These are phyloP conservation scores for Aspergillus jensenii DNA, from an alignment of 2,329 filamentous ascomycete species.

Conservation along the genomic window DNA sequence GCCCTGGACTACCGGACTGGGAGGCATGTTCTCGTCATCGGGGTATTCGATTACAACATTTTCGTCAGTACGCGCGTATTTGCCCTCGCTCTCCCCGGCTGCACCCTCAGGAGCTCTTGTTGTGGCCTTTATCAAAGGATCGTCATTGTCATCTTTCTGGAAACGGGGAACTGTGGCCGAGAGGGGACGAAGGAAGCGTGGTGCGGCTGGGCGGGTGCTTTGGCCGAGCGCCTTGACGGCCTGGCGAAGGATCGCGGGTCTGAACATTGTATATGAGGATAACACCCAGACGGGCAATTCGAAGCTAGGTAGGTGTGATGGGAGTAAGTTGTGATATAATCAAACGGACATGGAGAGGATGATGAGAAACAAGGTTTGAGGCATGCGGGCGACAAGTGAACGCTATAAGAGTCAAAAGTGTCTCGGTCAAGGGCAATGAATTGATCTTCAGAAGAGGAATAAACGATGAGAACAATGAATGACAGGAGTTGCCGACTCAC, in stretches of 20 bases:
- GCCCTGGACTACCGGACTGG: slow-evolving; percentile 68
- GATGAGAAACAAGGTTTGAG: neutral
- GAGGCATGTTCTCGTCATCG: slow-evolving; percentile 69
- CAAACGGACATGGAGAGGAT: neutral
- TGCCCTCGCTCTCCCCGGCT: slow-evolving; percentile 55
- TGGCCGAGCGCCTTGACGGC: slow-evolving; percentile 25
- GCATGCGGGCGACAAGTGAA: neutral
- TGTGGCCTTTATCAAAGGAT: slow-evolving; percentile 27
- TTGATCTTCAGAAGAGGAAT: neutral
- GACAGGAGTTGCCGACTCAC: neutral
- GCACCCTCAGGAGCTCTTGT: slow-evolving; percentile 32
- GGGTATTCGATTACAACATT: slow-evolving; percentile 78
- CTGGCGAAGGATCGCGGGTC: slow-evolving; percentile 25
- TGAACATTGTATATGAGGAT: slow-evolving; percentile 27
- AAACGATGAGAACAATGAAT: neutral
- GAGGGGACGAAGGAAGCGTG: slow-evolving; percentile 25
- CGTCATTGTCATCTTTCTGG: slow-evolving; percentile 28
- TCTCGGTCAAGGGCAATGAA: slow-evolving; percentile 8
- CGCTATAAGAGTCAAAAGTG: neutral
- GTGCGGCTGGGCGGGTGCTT: slow-evolving; percentile 20
- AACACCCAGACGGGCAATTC: neutral
- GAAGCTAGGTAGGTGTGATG: neutral
- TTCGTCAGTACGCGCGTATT: slow-evolving; percentile 77
- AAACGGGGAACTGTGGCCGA: slow-evolving; percentile 29
- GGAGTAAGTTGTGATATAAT: neutral